phyloP scores from a whole-genome alignment of 331 rosid species.

The Telfairia occidentalis region DNA sequence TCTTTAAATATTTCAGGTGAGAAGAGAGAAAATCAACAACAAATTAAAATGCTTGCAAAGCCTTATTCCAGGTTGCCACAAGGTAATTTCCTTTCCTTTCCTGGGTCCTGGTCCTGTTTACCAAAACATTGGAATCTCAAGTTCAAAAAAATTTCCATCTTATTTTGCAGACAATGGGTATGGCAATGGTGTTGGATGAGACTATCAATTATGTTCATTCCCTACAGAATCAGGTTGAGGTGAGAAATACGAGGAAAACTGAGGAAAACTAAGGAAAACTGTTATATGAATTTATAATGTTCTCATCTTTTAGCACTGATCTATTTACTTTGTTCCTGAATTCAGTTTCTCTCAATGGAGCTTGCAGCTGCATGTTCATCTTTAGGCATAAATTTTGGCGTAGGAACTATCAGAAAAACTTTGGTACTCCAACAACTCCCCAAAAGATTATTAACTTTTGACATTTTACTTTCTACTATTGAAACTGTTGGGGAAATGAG shows the following conservation, averaged over 20 bases:
- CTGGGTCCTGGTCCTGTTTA: too few relatives aligned
- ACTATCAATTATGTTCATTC: constrained; percentile 23
- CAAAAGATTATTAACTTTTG: neutral
- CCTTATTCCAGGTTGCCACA: constrained; percentile 21
- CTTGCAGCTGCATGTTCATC: constrained; percentile 17
- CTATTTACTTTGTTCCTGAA: neutral
- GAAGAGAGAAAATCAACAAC: constrained; percentile 22
- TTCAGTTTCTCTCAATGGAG: constrained; percentile 26
- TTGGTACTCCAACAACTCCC: constrained; percentile 9
- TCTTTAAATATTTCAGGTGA: constrained; percentile 17
- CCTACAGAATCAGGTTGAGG: constrained; percentile 25
- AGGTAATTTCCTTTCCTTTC: neutral
- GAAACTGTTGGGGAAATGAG: neutral
- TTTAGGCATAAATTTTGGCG: neutral
- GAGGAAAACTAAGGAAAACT: too few relatives aligned
- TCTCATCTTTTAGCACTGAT: neutral
- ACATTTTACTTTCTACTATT: neutral
- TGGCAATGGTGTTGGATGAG: constrained; percentile 22
- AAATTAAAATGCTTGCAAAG: constrained; percentile 19
- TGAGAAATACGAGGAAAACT: constrained; percentile 1
- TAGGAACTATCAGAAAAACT: neutral
- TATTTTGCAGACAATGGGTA: constrained; percentile 15
- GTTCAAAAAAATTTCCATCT: neutral
- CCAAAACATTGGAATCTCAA: neutral
- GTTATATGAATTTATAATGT: neutral